Evolutionary conservation across 345 rosid genomes (phyloP).

Genomic region (Lumnitzera racemosa): DNA sequence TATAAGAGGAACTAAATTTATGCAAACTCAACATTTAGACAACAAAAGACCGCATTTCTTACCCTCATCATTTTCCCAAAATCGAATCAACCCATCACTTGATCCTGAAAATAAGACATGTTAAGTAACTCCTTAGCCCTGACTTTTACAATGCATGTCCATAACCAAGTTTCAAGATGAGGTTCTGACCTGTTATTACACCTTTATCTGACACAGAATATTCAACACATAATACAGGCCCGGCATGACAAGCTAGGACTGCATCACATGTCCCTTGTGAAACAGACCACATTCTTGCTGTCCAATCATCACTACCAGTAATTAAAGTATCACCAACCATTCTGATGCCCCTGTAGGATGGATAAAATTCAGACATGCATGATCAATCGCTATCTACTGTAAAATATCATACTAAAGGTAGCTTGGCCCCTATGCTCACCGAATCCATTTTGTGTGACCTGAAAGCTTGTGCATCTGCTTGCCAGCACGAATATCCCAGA

Average conservation of each 20-base stretch:
- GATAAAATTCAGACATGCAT: conserved; percentile 1
- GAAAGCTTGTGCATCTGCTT: conserved; percentile 93
- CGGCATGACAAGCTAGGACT: conserved; percentile 96
- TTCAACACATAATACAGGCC: conserved; percentile 80
- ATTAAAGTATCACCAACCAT: conserved; percentile 93
- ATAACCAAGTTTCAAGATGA: neutral
- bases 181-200: conserved; percentile 75
- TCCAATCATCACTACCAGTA: conserved; percentile 99
- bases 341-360: conserved; percentile 71
- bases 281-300: conserved; percentile 98
- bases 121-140: conserved; percentile 8
- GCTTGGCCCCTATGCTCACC: conserved; percentile 42
- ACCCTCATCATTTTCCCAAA: conserved; percentile 98
- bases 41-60: conserved; percentile 13
- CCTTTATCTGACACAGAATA: conserved; percentile 77
- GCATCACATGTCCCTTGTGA: conserved; percentile 86
- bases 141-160: neutral
- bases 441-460: conserved; percentile 95
- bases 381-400: neutral
- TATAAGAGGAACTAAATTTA: neutral
- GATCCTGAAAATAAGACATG: conserved; percentile 57
- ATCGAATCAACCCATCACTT: conserved; percentile 92
- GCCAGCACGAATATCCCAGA: conserved; percentile 98
- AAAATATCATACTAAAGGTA: conserved; percentile 4
- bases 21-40: neutral